Evolutionary conservation across 169 alveolate species (phyloP).

Genomic region (Cytauxzoon felis): DNA sequence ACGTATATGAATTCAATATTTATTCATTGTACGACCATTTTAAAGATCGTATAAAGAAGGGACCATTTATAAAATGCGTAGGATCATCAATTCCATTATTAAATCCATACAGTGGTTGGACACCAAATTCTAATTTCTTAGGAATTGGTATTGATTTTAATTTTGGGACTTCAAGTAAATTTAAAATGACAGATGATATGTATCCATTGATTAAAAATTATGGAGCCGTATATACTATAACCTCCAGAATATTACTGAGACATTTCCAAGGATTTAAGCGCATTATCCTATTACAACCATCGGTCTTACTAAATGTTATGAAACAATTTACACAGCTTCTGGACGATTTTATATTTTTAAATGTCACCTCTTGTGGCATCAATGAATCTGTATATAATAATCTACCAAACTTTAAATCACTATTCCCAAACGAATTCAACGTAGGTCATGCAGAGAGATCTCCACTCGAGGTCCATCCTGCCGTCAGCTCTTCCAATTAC

Average conservation of each 20-base stretch:
- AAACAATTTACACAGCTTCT: background rate
- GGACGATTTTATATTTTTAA: background rate
- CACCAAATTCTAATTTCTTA: conserved; percentile 35
- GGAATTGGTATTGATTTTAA: conserved; percentile 5
- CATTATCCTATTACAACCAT: background rate
- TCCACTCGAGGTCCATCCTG: too few species aligned
- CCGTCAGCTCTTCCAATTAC: too few species aligned
- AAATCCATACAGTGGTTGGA: conserved; percentile 58
- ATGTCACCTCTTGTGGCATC: background rate
- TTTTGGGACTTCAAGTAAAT: background rate
- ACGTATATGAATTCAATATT: background rate
- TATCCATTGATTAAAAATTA: background rate
- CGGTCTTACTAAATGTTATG: background rate
- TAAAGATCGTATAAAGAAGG: background rate
- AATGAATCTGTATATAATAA: background rate
- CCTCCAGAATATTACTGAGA: background rate
- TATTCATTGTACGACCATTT: background rate
- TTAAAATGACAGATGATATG: background rate
- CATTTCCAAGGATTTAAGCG: background rate
- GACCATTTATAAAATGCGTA: background rate
- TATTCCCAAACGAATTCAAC: too few species aligned
- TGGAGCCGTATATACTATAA: conserved; percentile 11
- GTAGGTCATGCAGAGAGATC: too few species aligned
- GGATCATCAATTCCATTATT: background rate
- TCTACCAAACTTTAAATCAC: conserved; percentile 2